Evolutionary conservation across 495 filamentous ascomycete species (phyloP).

Genomic region (Penicillium coprophilum): DNA sequence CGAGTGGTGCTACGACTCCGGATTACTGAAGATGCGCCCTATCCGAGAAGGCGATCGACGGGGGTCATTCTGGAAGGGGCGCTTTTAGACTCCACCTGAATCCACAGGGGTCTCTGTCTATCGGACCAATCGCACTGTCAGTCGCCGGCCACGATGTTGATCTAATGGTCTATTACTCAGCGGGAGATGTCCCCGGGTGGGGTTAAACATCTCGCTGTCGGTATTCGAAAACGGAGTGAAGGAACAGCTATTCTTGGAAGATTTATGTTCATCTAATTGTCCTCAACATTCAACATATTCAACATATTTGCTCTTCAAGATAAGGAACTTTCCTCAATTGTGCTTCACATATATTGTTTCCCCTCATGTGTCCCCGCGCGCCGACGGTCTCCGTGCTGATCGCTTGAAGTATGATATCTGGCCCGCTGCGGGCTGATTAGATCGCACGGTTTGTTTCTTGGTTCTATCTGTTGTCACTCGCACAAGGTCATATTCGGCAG

Average conservation of each 20-base stretch:
- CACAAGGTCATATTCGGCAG: neutral
- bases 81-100: slow-evolving; percentile 1
- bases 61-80: neutral
- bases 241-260: neutral
- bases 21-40: neutral
- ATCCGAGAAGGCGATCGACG: slow-evolving; percentile 15
- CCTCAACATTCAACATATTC: too few species aligned
- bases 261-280: too few species aligned
- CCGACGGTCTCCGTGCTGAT: slow-evolving; percentile 33
- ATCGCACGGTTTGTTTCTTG: neutral
- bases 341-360: neutral
- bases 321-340: neutral
- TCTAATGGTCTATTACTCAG: neutral
- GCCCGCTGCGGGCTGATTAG: neutral
- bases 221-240: neutral
- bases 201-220: neutral
- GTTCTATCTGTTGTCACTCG: neutral
- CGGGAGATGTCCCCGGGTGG: neutral
- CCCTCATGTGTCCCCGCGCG: neutral
- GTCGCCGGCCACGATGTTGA: slow-evolving; percentile 11
- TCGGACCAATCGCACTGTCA: slow-evolving; percentile 8
- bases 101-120: slow-evolving; percentile 1
- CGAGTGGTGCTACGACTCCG: slow-evolving; percentile 12
- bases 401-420: neutral
- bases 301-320: neutral